Percentiles rank a stretch among this genome's conserved stretches.
Conservation (phyloP, 2,329 filamentous ascomycete genomes). For the Penicillium expansum region DNA sequence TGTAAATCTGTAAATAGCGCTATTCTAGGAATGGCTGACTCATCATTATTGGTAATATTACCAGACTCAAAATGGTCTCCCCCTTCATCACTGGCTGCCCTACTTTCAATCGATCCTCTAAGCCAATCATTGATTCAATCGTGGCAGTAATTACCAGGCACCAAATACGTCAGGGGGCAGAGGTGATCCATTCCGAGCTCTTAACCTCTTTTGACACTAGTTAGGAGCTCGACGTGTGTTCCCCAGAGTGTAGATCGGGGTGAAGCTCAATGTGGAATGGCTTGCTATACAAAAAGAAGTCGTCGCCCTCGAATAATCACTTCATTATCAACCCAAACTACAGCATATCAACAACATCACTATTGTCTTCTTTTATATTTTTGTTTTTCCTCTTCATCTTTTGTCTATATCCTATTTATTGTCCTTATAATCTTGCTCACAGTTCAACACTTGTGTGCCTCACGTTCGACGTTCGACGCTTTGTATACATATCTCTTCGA, state of each 20-base stretch:
- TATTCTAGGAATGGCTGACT: conserved; percentile 27
- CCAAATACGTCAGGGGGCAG: conserved; percentile 25
- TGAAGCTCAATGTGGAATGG: conserved; percentile 25
- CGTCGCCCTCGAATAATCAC: conserved; percentile 2
- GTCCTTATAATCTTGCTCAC: conserved; percentile 13
- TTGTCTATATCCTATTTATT: conserved; percentile 6
- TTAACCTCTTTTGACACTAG: conserved; percentile 15
- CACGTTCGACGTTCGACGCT: conserved; percentile 3
- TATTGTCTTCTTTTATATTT: conserved; percentile 1
- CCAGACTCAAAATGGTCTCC: neutral
- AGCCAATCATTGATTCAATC: conserved; percentile 13
- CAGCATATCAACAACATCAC: conserved; percentile 2
- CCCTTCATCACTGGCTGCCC: conserved; percentile 21
- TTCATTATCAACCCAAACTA: conserved; percentile 3
- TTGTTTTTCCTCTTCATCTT: neutral
- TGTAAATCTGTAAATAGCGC: neutral
- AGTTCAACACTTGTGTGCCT: conserved; percentile 27
- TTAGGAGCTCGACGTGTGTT: conserved; percentile 14
- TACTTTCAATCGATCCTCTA: conserved; percentile 12
- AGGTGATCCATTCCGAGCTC: conserved; percentile 26
- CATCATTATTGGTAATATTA: conserved; percentile 20
- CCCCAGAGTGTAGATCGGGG: conserved; percentile 27
- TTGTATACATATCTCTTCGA: conserved; percentile 8
- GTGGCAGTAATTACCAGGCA: conserved; percentile 23
- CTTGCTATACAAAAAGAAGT: conserved; percentile 25